Percentiles rank a stretch among this genome's conserved stretches.
phyloP scores from a whole-genome alignment of 2,329 filamentous ascomycete species.

The Trichoderma brevicompactum region DNA sequence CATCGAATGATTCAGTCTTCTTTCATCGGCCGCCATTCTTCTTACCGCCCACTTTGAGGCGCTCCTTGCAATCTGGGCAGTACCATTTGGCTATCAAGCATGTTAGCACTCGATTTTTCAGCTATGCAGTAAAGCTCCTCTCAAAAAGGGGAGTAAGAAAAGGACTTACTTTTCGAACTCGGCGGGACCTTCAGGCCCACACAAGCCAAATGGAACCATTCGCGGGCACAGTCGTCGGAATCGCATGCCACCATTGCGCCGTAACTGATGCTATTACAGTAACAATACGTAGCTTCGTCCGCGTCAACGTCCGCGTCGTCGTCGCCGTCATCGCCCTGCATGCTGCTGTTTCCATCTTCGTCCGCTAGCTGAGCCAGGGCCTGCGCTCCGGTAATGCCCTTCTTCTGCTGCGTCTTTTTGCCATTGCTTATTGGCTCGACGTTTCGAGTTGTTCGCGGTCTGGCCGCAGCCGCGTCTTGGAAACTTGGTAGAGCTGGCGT shows the following conservation, averaged over 20 bases:
- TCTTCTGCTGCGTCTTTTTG: constrained; percentile 66
- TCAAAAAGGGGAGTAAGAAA: neutral
- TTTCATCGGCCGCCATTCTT: constrained; percentile 53
- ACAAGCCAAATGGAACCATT: constrained; percentile 86
- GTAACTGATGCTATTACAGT: constrained; percentile 79
- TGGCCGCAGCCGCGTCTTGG: constrained; percentile 55
- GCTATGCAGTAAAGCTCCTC: neutral
- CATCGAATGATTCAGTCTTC: neutral
- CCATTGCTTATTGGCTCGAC: constrained; percentile 42
- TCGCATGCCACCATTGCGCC: constrained; percentile 87
- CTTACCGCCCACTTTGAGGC: constrained; percentile 60
- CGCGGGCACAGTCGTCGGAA: constrained; percentile 70
- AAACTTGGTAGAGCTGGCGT: constrained; percentile 63
- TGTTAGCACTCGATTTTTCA: constrained; percentile 4
- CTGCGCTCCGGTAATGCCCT: constrained; percentile 51
- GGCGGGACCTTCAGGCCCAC: constrained; percentile 79
- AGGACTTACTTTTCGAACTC: constrained; percentile 70
- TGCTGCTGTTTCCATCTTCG: constrained; percentile 50
- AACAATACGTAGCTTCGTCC: constrained; percentile 77
- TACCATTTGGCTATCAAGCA: constrained; percentile 72
- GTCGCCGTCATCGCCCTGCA: constrained; percentile 44
- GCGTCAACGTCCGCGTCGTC: constrained; percentile 65
- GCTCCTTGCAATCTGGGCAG: constrained; percentile 76
- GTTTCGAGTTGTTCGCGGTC: constrained; percentile 59
- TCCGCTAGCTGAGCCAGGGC: constrained; percentile 44